Base-by-base conservation (phyloP, 352 stramenopile genomes). In the Globisporangium paddicum region DNA sequence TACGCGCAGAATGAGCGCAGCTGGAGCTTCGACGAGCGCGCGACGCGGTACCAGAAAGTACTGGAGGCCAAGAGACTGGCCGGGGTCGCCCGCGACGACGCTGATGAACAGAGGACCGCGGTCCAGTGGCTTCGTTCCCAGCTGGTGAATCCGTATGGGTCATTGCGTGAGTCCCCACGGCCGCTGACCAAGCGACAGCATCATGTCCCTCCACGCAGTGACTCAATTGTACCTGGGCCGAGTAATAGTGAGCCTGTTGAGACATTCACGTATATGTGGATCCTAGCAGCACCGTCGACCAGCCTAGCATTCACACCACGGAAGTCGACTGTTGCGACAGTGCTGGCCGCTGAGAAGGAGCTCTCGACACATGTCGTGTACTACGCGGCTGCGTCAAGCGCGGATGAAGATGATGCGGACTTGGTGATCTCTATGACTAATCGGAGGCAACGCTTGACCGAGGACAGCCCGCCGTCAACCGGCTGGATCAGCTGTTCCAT, bases 351-450 rank as follows among this genome's bases (percentile, higher is more conserved):
- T 1, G 77, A 88, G 51, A 90, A 86, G 28, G 74, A 88, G 44
- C 62, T 90, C 18, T 90, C 80, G 6, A 85, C 75, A 18, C 77
- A 87, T 44, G 60, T 88, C 1, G 64, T 90, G 5, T 90, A 90
- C 38, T 90, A 90, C 50, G 82, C 77, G 55, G 76, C 72, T 16
- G 48, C 62, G 13, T 84, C 80, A 2, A 41, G 52, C 2, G 38
- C 69, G 30, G 67, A 63, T 48, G 53, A 32, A 2, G 55, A 48
- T n/a, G 23, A 49, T 13, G 18, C 55, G 18, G n/a, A 25, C 37
- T 2, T 21, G 23, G 23, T 14, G 11, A 47, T 42, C 11, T n/a
- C 23, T 37, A 48, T 65, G 49, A 62, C 66, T 2, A 53, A 73
- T 28, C 68, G 58, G 53, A 25, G 44, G n/a, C 18, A 53, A 11